Evolutionary conservation across 768 basidiomycete genomes (phyloP).

Genomic region (Lentinula detonsa): DNA sequence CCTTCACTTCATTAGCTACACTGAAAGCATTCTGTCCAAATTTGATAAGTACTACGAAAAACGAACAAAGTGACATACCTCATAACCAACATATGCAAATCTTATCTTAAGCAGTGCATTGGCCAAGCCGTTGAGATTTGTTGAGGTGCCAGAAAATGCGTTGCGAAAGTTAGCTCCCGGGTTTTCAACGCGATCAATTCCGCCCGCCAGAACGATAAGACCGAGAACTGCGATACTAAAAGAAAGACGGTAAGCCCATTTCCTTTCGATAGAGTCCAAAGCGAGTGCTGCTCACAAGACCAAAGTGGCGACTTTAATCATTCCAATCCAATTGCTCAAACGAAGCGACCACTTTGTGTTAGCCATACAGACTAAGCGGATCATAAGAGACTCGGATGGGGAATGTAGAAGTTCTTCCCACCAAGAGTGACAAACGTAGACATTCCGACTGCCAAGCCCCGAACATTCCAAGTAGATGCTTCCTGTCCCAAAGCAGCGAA

Average conservation of each 20-base stretch:
- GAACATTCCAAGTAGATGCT: slow-evolving; percentile 25
- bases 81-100: slow-evolving; percentile 31
- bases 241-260: background rate
- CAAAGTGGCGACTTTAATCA: slow-evolving; percentile 25
- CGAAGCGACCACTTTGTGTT: slow-evolving; percentile 32
- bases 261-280: background rate
- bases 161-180: slow-evolving; percentile 53
- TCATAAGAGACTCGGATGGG: background rate
- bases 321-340: slow-evolving; percentile 25
- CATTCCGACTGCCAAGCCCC: slow-evolving; percentile 27
- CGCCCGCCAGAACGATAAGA: slow-evolving; percentile 55
- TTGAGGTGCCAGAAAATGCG: slow-evolving; percentile 45
- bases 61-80: slow-evolving; percentile 26
- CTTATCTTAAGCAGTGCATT: slow-evolving; percentile 6
- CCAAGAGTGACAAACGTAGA: slow-evolving; percentile 25
- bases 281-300: slow-evolving; percentile 19
- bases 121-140: slow-evolving; percentile 5
- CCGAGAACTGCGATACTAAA: slow-evolving; percentile 44
- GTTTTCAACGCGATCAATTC: slow-evolving; percentile 43
- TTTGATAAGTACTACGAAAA: background rate
- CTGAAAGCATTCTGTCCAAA: slow-evolving; percentile 34
- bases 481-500: slow-evolving; percentile 25
- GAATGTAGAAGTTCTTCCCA: slow-evolving; percentile 8
- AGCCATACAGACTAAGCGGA: slow-evolving; percentile 21
- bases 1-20: slow-evolving; percentile 31